phyloP scores from a whole-genome alignment of 805 yeast genomes.

The Starmerella stigmatis region DNA sequence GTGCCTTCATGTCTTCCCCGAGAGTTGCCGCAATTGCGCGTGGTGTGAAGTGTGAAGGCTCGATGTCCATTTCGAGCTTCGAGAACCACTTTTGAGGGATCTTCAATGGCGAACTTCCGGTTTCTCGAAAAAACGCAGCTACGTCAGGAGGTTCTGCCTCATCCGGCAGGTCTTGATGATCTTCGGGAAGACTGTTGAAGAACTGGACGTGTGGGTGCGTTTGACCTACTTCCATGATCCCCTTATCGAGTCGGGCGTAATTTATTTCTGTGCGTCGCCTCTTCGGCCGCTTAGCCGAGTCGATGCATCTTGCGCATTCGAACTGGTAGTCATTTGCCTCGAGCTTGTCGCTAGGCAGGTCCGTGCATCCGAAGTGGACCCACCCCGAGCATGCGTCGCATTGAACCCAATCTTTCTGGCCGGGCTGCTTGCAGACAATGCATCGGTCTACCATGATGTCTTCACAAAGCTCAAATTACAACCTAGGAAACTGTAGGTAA shows the following conservation, averaged over 20 bases:
- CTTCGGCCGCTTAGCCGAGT: slow-evolving; percentile 38
- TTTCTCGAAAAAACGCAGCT: not conserved
- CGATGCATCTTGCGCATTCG: slow-evolving; percentile 41
- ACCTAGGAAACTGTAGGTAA: too few relatives aligned
- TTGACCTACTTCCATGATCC: slow-evolving; percentile 29
- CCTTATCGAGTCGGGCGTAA: slow-evolving; percentile 69
- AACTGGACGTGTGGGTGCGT: slow-evolving; percentile 18
- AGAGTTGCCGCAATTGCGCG: slow-evolving; percentile 45
- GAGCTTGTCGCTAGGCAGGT: slow-evolving; percentile 33
- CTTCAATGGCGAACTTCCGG: slow-evolving; percentile 35
- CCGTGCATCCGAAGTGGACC: slow-evolving; percentile 46
- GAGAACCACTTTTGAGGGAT: slow-evolving; percentile 32
- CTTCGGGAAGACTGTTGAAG: slow-evolving; percentile 4
- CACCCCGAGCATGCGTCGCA: slow-evolving; percentile 47
- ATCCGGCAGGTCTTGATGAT: slow-evolving; percentile 27
- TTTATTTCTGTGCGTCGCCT: slow-evolving; percentile 52
- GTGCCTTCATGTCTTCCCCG: slow-evolving; percentile 55
- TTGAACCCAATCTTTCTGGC: slow-evolving; percentile 39
- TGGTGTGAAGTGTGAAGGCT: slow-evolving; percentile 41
- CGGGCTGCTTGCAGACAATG: not conserved
- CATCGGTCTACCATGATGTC: slow-evolving; percentile 1
- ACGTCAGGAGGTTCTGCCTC: not conserved
- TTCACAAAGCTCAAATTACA: too few relatives aligned
- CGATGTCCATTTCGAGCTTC: slow-evolving; percentile 44
- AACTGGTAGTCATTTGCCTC: slow-evolving; percentile 32